phyloP scores from a whole-genome alignment of 495 filamentous ascomycete genomes.

The Beverwykella pulmonaria region DNA sequence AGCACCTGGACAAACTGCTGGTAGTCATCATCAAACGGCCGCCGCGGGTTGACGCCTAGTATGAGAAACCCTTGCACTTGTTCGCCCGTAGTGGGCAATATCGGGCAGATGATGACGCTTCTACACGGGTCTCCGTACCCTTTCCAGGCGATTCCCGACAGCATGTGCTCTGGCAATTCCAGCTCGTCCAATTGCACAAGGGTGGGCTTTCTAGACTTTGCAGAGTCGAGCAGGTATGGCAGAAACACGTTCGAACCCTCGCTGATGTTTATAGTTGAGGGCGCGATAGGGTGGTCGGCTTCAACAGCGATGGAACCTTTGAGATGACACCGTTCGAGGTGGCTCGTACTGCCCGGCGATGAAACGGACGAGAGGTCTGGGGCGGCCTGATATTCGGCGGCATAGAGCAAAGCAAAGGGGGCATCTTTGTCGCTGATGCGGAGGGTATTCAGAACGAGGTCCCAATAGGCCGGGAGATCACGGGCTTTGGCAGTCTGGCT shows the following conservation, averaged over 20 bases:
- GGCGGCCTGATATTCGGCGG: neutral
- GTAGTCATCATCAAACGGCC: slow-evolving; percentile 33
- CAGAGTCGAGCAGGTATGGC: slow-evolving; percentile 8
- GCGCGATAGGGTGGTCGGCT: slow-evolving; percentile 13
- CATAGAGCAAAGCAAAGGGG: slow-evolving; percentile 30
- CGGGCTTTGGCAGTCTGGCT: slow-evolving; percentile 10
- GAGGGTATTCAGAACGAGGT: slow-evolving; percentile 9
- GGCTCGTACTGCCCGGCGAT: slow-evolving; percentile 1
- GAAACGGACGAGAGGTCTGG: neutral
- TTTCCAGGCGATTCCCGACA: slow-evolving; percentile 17
- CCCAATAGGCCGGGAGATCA: slow-evolving; percentile 23
- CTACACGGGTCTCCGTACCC: slow-evolving; percentile 21
- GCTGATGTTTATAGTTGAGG: neutral
- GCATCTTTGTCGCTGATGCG: slow-evolving; percentile 24
- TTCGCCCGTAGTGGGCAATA: slow-evolving; percentile 17
- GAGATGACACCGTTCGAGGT: slow-evolving; percentile 5
- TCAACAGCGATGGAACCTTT: slow-evolving; percentile 18
- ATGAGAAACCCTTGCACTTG: slow-evolving; percentile 29
- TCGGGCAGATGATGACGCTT: slow-evolving; percentile 21
- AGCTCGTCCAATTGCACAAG: slow-evolving; percentile 18
- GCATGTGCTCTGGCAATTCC: neutral
- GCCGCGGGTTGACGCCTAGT: slow-evolving; percentile 34
- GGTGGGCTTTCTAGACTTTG: slow-evolving; percentile 13
- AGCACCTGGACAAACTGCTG: slow-evolving; percentile 23
- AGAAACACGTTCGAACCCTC: neutral